A percentile compares a stretch with the other conserved stretches of the same genome.
phyloP scores from a whole-genome alignment of 768 basidiomycete genomes.

The Clitopilus hobsonii region DNA sequence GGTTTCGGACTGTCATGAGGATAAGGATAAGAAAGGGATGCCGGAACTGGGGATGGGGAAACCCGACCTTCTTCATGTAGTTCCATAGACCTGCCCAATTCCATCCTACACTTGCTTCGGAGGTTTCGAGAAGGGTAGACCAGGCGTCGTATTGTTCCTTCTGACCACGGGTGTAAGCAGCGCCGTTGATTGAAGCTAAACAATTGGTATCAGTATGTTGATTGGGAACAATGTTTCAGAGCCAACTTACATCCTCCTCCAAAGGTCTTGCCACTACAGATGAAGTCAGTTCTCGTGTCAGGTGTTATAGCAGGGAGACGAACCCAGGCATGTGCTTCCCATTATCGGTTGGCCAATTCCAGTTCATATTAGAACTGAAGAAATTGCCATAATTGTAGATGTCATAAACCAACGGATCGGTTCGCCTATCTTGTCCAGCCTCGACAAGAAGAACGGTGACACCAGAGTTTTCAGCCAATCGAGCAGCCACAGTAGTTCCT shows the following conservation, averaged over 20 bases:
- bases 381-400: slow-evolving; percentile 39
- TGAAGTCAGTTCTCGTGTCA: neutral
- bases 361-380: slow-evolving; percentile 38
- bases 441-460: slow-evolving; percentile 46
- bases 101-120: slow-evolving; percentile 40
- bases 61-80: slow-evolving; percentile 44
- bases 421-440: slow-evolving; percentile 35
- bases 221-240: neutral
- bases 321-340: slow-evolving; percentile 35
- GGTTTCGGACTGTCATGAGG: slow-evolving; percentile 31
- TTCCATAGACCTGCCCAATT: slow-evolving; percentile 38
- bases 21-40: neutral
- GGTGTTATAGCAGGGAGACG: slow-evolving; percentile 6
- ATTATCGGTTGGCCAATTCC: slow-evolving; percentile 40
- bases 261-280: slow-evolving; percentile 39
- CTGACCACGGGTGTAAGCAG: slow-evolving; percentile 37
- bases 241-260: slow-evolving; percentile 32
- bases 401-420: slow-evolving; percentile 37
- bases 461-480: slow-evolving; percentile 39
- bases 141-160: slow-evolving; percentile 41
- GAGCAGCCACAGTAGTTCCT: slow-evolving; percentile 43
- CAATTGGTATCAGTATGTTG: neutral
- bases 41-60: neutral
- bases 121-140: slow-evolving; percentile 29
- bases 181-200: slow-evolving; percentile 45